These are phyloP conservation scores for Geosmithia morbida DNA, from an alignment of 2,329 filamentous ascomycete species.

Conservation along the genomic window DNA sequence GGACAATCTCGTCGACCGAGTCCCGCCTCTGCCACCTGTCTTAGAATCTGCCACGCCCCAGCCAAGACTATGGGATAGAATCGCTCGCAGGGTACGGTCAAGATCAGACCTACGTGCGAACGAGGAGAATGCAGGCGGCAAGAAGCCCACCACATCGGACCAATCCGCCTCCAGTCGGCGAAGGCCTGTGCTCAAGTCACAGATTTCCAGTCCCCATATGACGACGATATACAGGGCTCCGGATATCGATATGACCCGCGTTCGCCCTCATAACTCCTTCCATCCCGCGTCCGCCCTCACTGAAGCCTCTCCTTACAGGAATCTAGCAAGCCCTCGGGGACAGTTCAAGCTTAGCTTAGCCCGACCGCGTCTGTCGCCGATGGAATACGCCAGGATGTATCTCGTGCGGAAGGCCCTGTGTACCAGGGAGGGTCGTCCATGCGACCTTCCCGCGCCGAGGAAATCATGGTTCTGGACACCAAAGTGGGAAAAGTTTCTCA, in stretches of 20 bases:
- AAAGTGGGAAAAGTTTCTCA: constrained; percentile 18
- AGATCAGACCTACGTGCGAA: constrained; percentile 6
- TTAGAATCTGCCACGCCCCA: constrained; percentile 8
- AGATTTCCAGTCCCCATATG: constrained; percentile 9
- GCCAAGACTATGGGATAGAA: constrained; percentile 11
- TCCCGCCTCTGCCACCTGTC: constrained; percentile 13
- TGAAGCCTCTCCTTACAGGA: not conserved
- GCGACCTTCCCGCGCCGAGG: constrained; percentile 13
- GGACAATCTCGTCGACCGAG: not conserved
- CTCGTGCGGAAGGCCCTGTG: constrained; percentile 16
- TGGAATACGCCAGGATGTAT: constrained; percentile 22
- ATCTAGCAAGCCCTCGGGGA: not conserved
- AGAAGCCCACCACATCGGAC: not conserved
- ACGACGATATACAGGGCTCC: not conserved
- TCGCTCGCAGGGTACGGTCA: constrained; percentile 13
- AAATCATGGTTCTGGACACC: constrained; percentile 19
- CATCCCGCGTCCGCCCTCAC: not conserved
- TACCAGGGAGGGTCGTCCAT: constrained; percentile 10
- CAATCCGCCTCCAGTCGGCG: not conserved
- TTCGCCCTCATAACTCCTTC: not conserved
- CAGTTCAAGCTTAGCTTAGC: constrained; percentile 6
- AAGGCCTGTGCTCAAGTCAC: constrained; percentile 7
- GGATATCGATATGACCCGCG: not conserved
- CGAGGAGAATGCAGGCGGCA: not conserved
- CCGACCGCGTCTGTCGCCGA: constrained; percentile 19